Evolutionary conservation across 2,329 filamentous ascomycete genomes (phyloP).

Genomic region (Fusarium hostae): DNA sequence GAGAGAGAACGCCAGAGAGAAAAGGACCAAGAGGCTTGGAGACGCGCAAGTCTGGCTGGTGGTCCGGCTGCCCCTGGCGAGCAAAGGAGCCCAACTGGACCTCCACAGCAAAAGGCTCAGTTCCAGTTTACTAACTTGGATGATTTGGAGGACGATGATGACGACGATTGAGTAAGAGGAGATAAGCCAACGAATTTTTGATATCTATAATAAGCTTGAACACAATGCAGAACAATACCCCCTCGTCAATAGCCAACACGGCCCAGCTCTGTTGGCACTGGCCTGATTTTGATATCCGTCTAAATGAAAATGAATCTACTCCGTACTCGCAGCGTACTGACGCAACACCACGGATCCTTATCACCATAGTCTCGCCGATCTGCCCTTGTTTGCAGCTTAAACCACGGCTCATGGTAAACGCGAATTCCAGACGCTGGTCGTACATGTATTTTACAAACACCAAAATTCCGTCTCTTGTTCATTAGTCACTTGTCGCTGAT

Average conservation of each 20-base stretch:
- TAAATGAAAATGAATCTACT: constrained; percentile 35
- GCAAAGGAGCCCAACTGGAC: constrained; percentile 41
- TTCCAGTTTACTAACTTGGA: constrained; percentile 67
- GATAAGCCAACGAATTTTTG: not conserved
- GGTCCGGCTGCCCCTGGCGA: constrained; percentile 43
- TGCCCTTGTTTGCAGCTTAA: not conserved
- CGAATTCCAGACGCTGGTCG: constrained; percentile 42
- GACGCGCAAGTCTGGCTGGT: constrained; percentile 51
- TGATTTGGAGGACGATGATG: constrained; percentile 60
- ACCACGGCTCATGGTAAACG: constrained; percentile 12
- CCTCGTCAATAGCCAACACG: constrained; percentile 29
- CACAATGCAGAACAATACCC: constrained; percentile 21
- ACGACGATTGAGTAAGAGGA: constrained; percentile 44
- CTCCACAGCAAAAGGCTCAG: constrained; percentile 59
- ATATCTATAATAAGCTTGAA: constrained; percentile 34
- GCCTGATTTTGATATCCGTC: constrained; percentile 28
- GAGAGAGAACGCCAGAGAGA: constrained; percentile 58
- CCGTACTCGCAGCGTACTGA: constrained; percentile 25
- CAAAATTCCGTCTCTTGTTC: constrained; percentile 30
- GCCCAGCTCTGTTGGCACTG: constrained; percentile 16
- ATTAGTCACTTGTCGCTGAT: constrained; percentile 32
- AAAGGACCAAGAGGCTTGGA: constrained; percentile 56
- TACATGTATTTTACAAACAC: constrained; percentile 49
- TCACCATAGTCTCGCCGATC: constrained; percentile 8
- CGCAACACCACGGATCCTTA: constrained; percentile 1